Percentiles rank a stretch among this genome's conserved stretches.
Conservation (phyloP, 441 rosid species). For the Bocquillonia castaneifolia region DNA sequence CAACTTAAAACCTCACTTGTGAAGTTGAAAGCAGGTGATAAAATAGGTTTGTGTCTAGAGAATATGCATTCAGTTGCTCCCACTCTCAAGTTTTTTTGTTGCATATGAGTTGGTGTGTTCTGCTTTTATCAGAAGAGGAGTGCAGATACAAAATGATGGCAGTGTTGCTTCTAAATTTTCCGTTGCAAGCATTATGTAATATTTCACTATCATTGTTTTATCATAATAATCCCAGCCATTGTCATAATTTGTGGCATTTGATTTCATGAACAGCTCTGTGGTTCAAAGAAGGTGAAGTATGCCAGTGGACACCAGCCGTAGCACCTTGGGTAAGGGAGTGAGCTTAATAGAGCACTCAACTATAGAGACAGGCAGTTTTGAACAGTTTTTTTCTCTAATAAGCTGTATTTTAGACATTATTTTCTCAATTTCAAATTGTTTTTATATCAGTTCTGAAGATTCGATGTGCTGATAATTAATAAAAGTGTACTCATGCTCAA, state of each 20-base stretch:
- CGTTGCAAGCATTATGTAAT: neutral
- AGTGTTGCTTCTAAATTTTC: no score
- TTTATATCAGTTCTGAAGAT: neutral
- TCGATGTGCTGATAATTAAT: neutral
- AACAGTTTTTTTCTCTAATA: conserved; percentile 13
- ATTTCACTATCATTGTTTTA: neutral
- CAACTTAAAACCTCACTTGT: neutral
- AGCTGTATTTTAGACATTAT: conserved; percentile 8
- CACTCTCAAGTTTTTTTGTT: neutral
- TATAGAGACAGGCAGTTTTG: conserved; percentile 21
- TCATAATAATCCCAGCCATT: neutral
- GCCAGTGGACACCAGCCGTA: conserved; percentile 72
- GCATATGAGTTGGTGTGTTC: neutral
- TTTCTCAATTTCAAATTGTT: neutral
- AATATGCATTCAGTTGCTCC: neutral
- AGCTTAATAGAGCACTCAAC: conserved; percentile 15
- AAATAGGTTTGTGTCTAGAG: neutral
- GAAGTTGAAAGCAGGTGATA: neutral
- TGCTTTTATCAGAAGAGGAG: neutral
- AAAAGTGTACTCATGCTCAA: no score
- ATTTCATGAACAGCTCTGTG: conserved; percentile 50
- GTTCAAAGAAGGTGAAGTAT: conserved; percentile 88
- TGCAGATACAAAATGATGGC: no score
- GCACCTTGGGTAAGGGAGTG: conserved; percentile 65
- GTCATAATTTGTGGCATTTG: conserved; percentile 10